Evolutionary conservation across 805 yeast genomes (phyloP).

Genomic region (Candida silvicultrix): DNA sequence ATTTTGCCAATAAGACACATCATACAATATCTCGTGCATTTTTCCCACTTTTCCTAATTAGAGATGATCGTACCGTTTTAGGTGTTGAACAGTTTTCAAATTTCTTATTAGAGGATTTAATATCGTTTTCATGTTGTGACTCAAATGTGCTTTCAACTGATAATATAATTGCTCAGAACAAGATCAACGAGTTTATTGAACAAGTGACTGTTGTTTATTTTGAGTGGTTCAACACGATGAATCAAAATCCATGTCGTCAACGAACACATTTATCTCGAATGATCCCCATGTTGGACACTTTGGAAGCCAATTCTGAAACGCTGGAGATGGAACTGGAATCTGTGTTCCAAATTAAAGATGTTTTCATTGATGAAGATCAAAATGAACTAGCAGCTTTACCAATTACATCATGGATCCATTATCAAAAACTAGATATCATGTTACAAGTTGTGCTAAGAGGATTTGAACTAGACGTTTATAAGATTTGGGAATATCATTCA

Average conservation of each 20-base stretch:
- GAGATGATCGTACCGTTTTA: slow-evolving; percentile 55
- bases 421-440: slow-evolving; percentile 65
- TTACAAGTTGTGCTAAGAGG: slow-evolving; percentile 65
- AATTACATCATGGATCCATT: slow-evolving; percentile 63
- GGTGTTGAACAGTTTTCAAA: slow-evolving; percentile 40
- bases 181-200: slow-evolving; percentile 28
- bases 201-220: slow-evolving; percentile 43
- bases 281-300: slow-evolving; percentile 62
- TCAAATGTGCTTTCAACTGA: slow-evolving; percentile 24
- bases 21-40: slow-evolving; percentile 53
- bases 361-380: slow-evolving; percentile 14
- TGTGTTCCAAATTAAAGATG: slow-evolving; percentile 27
- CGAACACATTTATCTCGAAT: slow-evolving; percentile 64
- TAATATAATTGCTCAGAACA: slow-evolving; percentile 15
- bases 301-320: slow-evolving; percentile 69
- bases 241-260: slow-evolving; percentile 76
- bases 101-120: slow-evolving; percentile 35
- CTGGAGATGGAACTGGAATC: slow-evolving; percentile 44
- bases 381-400: slow-evolving; percentile 45
- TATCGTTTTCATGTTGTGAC: slow-evolving; percentile 34
- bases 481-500: slow-evolving; percentile 58
- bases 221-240: slow-evolving; percentile 36
- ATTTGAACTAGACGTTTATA: slow-evolving; percentile 68
- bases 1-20: slow-evolving; percentile 28
- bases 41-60: slow-evolving; percentile 52